These are phyloP conservation scores for Magnaporthales sp. DNA, from an alignment of 2,329 filamentous ascomycete genomes.

Conservation along the genomic window DNA sequence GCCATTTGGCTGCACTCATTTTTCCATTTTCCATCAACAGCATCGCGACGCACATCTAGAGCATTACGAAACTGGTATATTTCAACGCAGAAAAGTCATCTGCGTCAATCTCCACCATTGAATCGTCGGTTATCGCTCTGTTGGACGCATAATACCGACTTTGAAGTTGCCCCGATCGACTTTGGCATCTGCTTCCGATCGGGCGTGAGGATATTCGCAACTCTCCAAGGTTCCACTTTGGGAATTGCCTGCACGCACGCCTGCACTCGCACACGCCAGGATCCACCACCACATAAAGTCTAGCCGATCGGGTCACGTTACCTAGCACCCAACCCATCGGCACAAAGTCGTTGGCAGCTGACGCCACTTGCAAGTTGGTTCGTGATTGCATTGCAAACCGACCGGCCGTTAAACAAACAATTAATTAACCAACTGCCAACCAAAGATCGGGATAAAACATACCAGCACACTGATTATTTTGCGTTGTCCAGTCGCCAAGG, in stretches of 20 bases:
- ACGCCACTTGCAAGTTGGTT: neutral
- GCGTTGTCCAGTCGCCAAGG: neutral
- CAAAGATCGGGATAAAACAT: neutral
- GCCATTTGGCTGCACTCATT: neutral
- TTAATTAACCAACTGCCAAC: neutral
- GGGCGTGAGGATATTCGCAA: slow-evolving; percentile 10
- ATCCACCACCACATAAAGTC: neutral
- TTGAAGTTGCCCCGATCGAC: neutral
- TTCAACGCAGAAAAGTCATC: slow-evolving; percentile 22
- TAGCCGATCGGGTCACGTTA: neutral
- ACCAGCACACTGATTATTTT: neutral
- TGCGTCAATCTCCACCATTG: slow-evolving; percentile 18
- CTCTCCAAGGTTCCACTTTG: slow-evolving; percentile 6
- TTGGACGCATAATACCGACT: slow-evolving; percentile 3
- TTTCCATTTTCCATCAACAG: slow-evolving; percentile 29
- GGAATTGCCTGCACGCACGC: slow-evolving; percentile 17
- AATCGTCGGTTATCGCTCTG: slow-evolving; percentile 16
- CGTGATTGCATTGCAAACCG: neutral
- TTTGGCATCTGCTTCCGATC: neutral
- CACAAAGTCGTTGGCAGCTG: neutral
- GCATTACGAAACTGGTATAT: slow-evolving; percentile 25
- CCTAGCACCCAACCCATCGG: neutral
- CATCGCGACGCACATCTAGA: slow-evolving; percentile 10
- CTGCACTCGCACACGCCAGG: neutral
- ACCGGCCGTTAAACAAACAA: neutral